A percentile compares a stretch with the other conserved stretches of the same genome.
These are phyloP conservation scores for Ustilago cynodontis DNA, from an alignment of 1,284 basidiomycete species.

Conservation along the genomic window DNA sequence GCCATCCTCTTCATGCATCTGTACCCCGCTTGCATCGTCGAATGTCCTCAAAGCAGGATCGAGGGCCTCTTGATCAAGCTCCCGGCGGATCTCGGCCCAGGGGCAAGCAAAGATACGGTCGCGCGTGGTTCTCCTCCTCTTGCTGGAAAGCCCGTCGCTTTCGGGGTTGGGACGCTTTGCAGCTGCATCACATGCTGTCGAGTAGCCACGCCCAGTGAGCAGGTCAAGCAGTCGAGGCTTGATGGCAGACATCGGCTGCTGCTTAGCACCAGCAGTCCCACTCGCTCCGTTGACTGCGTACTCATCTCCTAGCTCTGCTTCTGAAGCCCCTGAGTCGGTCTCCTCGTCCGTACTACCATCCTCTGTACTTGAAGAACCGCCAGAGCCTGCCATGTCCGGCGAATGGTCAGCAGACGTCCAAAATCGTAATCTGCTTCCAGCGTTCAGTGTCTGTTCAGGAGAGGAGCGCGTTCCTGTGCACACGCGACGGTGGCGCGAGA, in stretches of 20 bases:
- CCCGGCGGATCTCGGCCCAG: conserved; percentile 40
- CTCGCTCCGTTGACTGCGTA: not conserved
- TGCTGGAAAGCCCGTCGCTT: conserved; percentile 12
- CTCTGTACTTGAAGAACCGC: not conserved
- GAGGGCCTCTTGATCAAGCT: conserved; percentile 56
- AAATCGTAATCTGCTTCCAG: conserved; percentile 40
- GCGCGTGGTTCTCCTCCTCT: conserved; percentile 40
- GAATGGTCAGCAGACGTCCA: conserved; percentile 4
- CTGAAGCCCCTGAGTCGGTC: not conserved
- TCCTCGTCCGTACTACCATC: not conserved
- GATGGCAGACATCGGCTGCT: not conserved
- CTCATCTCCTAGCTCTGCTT: not conserved
- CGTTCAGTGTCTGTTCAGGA: conserved; percentile 7
- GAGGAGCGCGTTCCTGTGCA: conserved; percentile 15
- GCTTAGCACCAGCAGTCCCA: not conserved
- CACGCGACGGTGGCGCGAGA: conserved; percentile 46
- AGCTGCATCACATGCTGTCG: not conserved
- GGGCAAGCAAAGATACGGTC: conserved; percentile 65
- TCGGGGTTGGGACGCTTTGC: conserved; percentile 11
- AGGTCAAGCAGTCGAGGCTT: conserved; percentile 36
- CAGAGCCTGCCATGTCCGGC: not conserved
- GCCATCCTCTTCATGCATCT: conserved; percentile 65
- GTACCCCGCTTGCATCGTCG: conserved; percentile 17
- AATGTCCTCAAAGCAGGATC: conserved; percentile 31
- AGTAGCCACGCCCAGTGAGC: conserved; percentile 45